These are phyloP conservation scores for Fusarium sp. DNA, from an alignment of 2,329 filamentous ascomycete species.

Conservation along the genomic window DNA sequence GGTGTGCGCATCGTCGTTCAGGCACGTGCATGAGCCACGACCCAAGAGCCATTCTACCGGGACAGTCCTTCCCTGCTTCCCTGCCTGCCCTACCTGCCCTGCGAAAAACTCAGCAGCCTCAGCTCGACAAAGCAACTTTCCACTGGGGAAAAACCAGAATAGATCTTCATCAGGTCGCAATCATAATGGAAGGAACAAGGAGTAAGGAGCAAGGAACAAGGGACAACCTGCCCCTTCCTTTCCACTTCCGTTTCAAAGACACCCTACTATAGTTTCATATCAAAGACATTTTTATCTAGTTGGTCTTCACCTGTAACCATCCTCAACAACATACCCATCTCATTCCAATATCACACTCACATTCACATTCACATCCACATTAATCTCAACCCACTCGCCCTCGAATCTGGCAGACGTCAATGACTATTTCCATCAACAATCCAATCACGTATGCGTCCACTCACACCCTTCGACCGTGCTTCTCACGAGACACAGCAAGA, in stretches of 20 bases:
- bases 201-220: constrained; percentile 1
- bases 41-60: constrained; percentile 28
- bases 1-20: constrained; percentile 19
- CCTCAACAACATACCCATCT: constrained; percentile 21
- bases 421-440: constrained; percentile 7
- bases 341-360: constrained; percentile 10
- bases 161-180: constrained; percentile 10
- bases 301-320: constrained; percentile 9
- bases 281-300: constrained; percentile 24
- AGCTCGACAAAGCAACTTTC: constrained; percentile 10
- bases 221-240: constrained; percentile 12
- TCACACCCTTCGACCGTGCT: constrained; percentile 32
- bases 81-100: not conserved
- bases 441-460: constrained; percentile 31
- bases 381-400: not conserved
- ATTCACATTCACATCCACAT: not conserved
- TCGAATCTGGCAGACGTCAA: constrained; percentile 14
- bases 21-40: constrained; percentile 21
- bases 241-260: constrained; percentile 28
- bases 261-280: constrained; percentile 31
- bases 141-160: constrained; percentile 10
- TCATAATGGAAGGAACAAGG: constrained; percentile 4
- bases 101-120: not conserved
- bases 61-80: constrained; percentile 32
- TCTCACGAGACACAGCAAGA: constrained; percentile 42